phyloP scores from a whole-genome alignment of 2,329 filamentous ascomycete genomes.

The Aspergillus sp. region DNA sequence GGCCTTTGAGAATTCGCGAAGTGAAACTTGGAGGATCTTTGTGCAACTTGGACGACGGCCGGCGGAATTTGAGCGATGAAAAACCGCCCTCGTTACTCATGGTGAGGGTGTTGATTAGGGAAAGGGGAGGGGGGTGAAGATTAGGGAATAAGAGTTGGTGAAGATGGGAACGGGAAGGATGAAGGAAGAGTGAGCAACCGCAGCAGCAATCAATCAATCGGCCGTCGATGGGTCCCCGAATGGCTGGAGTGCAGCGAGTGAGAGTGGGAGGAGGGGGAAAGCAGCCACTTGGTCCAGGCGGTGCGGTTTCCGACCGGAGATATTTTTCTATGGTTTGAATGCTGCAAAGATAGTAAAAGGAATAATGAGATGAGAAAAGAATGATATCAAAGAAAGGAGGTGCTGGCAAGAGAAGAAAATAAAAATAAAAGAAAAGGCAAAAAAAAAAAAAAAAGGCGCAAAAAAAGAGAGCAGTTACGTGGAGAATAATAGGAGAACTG shows the following conservation, averaged over 20 bases:
- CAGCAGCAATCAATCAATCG: too few relatives aligned
- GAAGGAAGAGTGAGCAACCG: not conserved
- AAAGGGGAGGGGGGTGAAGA: constrained; percentile 18
- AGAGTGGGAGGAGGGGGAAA: too few relatives aligned
- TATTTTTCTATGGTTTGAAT: too few relatives aligned
- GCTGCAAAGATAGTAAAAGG: not conserved
- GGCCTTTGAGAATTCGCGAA: constrained; percentile 36
- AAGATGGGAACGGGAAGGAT: constrained; percentile 1
- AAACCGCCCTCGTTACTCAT: constrained; percentile 31
- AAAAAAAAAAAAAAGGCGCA: not conserved
- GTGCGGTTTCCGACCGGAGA: not conserved
- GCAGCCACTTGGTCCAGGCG: not conserved
- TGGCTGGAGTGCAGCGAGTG: not conserved
- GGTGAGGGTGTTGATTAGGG: constrained; percentile 23
- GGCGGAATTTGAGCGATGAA: constrained; percentile 33
- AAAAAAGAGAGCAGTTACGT: not conserved
- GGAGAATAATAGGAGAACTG: not conserved
- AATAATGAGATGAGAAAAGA: not conserved
- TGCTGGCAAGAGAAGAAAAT: not conserved
- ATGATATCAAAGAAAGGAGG: not conserved
- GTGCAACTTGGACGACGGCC: constrained; percentile 37
- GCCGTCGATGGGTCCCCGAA: not conserved
- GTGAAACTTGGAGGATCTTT: constrained; percentile 39
- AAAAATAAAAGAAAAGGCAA: not conserved
- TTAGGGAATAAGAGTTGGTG: constrained; percentile 3